Conservation (phyloP, 257 asterid genomes). For the Solanum ossicruentum region DNA sequence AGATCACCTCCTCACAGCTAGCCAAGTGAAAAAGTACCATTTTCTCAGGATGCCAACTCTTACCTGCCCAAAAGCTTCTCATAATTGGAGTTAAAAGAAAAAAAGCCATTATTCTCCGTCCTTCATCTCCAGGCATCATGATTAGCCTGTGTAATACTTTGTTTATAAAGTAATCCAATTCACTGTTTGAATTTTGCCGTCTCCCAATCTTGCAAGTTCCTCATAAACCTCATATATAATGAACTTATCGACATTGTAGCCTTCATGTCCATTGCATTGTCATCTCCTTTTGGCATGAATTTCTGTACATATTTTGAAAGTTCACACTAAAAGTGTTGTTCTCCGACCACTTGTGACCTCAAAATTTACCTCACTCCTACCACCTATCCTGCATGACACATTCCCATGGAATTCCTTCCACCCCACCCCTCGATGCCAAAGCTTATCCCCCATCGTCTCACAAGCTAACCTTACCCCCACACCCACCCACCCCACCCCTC, state of each 20-base stretch:
- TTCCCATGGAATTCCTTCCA: not conserved
- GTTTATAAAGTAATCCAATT: not conserved
- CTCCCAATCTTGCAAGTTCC: not conserved
- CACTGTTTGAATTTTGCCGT: not conserved
- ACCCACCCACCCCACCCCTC: not conserved
- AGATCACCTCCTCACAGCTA: not conserved
- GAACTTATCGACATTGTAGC: not conserved
- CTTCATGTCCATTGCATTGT: not conserved
- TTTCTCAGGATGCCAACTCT: not conserved
- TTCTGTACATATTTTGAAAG: not conserved
- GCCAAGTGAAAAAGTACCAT: not conserved
- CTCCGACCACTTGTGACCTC: not conserved
- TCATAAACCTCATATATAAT: not conserved
- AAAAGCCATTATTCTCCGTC: not conserved
- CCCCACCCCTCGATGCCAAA: not conserved
- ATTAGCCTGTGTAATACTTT: not conserved
- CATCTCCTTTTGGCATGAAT: not conserved
- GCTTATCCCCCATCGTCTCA: too few relatives aligned
- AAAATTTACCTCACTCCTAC: not conserved
- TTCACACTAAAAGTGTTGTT: not conserved
- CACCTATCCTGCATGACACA: not conserved
- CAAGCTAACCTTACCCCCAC: too few relatives aligned
- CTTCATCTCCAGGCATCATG: not conserved
- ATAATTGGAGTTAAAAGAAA: not conserved
- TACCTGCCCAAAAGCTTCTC: not conserved